phyloP scores from a whole-genome alignment of 2,329 filamentous ascomycete species.

The Fusarium verticillioides region DNA sequence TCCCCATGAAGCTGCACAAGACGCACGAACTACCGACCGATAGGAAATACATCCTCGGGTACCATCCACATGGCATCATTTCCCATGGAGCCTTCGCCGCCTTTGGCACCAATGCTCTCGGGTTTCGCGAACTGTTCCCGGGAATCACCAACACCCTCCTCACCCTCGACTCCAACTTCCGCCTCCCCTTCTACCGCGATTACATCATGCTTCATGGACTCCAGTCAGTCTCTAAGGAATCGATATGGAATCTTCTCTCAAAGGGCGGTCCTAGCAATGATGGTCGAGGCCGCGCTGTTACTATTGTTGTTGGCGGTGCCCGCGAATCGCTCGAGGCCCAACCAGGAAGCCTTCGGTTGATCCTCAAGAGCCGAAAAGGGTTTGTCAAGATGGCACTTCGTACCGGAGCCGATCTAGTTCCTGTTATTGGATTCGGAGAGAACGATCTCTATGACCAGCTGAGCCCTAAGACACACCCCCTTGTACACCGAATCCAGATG shows the following conservation, averaged over 20 bases:
- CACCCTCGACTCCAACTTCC: slow-evolving; percentile 96
- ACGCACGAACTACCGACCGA: slow-evolving; percentile 81
- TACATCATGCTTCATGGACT: slow-evolving; percentile 92
- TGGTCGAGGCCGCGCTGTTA: slow-evolving; percentile 94
- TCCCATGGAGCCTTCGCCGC: slow-evolving; percentile 94
- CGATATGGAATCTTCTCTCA: slow-evolving; percentile 87
- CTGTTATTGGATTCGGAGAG: slow-evolving; percentile 92
- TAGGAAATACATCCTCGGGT: slow-evolving; percentile 95
- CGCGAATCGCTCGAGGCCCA: slow-evolving; percentile 90
- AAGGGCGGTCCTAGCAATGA: slow-evolving; percentile 81
- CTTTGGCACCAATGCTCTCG: slow-evolving; percentile 89
- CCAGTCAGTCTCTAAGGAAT: slow-evolving; percentile 88
- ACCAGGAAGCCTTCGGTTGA: slow-evolving; percentile 79
- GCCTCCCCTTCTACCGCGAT: slow-evolving; percentile 92
- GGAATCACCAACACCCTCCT: slow-evolving; percentile 94
- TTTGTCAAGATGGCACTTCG: slow-evolving; percentile 94
- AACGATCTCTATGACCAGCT: slow-evolving; percentile 97
- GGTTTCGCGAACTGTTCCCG: slow-evolving; percentile 88
- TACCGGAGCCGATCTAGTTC: slow-evolving; percentile 92
- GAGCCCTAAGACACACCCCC: slow-evolving; percentile 78
- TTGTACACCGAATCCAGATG: slow-evolving; percentile 84
- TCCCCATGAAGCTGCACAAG: slow-evolving; percentile 88
- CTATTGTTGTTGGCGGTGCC: slow-evolving; percentile 93
- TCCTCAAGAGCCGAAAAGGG: slow-evolving; percentile 86
- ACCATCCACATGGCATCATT: slow-evolving; percentile 98